phyloP scores from a whole-genome alignment of 2,329 filamentous ascomycete genomes.

The Emergomyces orientalis region DNA sequence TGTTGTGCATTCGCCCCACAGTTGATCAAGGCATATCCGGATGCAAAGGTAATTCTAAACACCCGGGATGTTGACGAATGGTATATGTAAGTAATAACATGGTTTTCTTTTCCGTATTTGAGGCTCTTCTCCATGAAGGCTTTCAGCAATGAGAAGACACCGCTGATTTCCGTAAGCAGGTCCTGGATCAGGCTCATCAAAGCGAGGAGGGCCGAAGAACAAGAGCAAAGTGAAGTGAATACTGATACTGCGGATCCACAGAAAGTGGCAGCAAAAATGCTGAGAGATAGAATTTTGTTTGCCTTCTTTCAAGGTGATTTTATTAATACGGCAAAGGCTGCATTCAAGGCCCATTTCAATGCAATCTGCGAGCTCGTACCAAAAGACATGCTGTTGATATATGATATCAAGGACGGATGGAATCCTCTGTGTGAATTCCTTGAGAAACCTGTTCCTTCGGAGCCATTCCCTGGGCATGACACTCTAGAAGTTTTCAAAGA shows the following conservation, averaged over 20 bases:
- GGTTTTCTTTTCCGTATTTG: neutral
- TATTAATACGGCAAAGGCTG: constrained; percentile 53
- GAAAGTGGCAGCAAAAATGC: neutral
- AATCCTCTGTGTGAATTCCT: constrained; percentile 48
- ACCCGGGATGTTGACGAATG: constrained; percentile 58
- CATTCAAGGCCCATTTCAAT: constrained; percentile 50
- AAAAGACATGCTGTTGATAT: constrained; percentile 44
- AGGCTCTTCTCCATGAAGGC: neutral
- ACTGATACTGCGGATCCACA: neutral
- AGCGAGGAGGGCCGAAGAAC: neutral
- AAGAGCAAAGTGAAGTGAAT: neutral
- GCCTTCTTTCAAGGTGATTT: constrained; percentile 54
- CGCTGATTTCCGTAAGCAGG: neutral
- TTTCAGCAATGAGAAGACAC: neutral
- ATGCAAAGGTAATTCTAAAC: constrained; percentile 62
- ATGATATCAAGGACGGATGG: constrained; percentile 47
- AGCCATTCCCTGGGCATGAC: constrained; percentile 29
- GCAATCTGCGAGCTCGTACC: constrained; percentile 43
- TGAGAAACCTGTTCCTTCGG: constrained; percentile 42
- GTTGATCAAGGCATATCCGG: constrained; percentile 62
- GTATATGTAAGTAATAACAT: constrained; percentile 36
- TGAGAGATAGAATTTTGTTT: neutral
- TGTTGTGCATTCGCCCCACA: constrained; percentile 59
- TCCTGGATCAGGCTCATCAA: neutral
- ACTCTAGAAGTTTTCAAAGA: neutral